These are phyloP conservation scores for Aureobasidium sp. DNA, from an alignment of 2,329 filamentous ascomycete species.

Conservation along the genomic window DNA sequence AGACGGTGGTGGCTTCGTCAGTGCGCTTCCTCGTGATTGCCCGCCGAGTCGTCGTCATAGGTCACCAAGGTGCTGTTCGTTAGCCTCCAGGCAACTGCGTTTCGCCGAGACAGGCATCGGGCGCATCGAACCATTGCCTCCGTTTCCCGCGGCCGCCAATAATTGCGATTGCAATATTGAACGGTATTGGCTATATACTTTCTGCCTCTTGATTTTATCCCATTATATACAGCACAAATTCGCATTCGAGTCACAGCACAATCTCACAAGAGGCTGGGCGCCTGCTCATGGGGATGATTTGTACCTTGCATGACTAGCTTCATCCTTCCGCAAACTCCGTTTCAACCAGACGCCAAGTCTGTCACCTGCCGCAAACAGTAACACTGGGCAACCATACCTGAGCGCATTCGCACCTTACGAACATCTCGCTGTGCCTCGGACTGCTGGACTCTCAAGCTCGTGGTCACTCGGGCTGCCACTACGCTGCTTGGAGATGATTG, in stretches of 20 bases:
- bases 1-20: constrained; percentile 5
- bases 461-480: background rate
- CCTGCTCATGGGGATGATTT: background rate
- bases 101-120: background rate
- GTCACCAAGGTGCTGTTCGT: background rate
- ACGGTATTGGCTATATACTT: constrained; percentile 1
- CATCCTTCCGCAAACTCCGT: constrained; percentile 2
- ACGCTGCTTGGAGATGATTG: background rate
- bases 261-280: background rate
- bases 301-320: constrained; percentile 11
- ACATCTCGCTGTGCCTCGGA: background rate
- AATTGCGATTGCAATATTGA: constrained; percentile 8
- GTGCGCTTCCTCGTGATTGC: background rate
- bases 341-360: background rate
- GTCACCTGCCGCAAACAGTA: constrained; percentile 5
- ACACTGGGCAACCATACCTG: constrained; percentile 8
- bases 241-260: background rate
- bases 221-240: background rate
- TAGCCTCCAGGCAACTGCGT: background rate
- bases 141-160: constrained; percentile 6
- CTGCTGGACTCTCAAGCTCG: no score
- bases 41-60: background rate
- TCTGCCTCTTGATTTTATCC: background rate
- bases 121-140: background rate
- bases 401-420: background rate